A percentile compares a stretch with the other conserved stretches of the same genome.
phyloP scores from a whole-genome alignment of 176 grass and related monocot species.

The Hordeum vulgare region DNA sequence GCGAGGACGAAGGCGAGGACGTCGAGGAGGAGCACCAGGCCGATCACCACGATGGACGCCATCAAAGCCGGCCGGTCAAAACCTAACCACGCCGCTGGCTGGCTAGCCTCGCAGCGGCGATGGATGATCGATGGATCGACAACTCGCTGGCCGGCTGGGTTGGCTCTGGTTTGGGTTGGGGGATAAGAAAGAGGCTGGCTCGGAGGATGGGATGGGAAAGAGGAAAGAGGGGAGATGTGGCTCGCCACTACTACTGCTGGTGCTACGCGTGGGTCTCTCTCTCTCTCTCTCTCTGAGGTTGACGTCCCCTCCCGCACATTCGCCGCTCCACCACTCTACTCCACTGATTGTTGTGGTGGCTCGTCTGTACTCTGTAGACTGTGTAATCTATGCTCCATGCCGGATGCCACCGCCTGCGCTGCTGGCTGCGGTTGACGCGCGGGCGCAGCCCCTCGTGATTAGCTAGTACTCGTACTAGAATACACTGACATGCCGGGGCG shows the following conservation, averaged over 20 bases:
- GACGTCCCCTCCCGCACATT: background rate
- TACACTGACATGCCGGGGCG: too few species aligned
- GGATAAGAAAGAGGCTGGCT: background rate
- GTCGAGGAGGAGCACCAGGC: slow-evolving; percentile 45
- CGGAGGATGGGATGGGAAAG: background rate
- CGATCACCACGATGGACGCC: slow-evolving; percentile 39
- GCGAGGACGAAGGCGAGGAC: slow-evolving; percentile 83
- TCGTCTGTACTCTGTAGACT: too few species aligned
- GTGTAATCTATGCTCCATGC: too few species aligned
- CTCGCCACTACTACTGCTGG: background rate
- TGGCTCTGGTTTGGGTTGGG: background rate
- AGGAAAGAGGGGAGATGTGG: background rate
- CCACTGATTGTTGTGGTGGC: too few species aligned
- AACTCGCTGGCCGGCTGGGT: background rate
- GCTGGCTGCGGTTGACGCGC: too few species aligned
- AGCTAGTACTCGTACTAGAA: too few species aligned
- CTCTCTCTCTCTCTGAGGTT: background rate
- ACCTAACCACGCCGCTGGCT: too few species aligned
- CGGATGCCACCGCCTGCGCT: too few species aligned
- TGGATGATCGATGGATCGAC: background rate
- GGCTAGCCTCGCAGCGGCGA: background rate
- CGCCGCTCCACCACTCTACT: background rate
- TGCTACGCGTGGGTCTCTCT: too few species aligned
- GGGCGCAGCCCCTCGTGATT: too few species aligned
- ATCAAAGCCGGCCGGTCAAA: background rate